These are phyloP conservation scores for Buxus sempervirens DNA, from an alignment of 164 flowering plant species.

Conservation along the genomic window DNA sequence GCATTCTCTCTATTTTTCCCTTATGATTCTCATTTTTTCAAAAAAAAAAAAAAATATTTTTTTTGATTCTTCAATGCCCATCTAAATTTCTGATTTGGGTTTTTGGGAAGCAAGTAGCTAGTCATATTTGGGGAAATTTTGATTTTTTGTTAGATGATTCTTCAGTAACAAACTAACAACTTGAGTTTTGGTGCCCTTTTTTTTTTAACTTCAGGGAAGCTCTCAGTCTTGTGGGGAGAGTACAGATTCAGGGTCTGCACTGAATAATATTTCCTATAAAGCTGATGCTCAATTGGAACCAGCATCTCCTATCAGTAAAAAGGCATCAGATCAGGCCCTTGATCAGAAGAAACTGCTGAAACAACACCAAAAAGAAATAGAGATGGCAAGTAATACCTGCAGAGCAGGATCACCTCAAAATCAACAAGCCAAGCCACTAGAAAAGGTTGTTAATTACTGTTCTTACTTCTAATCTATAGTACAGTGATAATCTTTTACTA, in stretches of 20 bases:
- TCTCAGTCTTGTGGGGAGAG: constrained; percentile 80
- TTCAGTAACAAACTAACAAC: constrained; percentile 6
- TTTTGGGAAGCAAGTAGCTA: background rate
- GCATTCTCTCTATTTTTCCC: background rate
- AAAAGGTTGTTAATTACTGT: constrained; percentile 42
- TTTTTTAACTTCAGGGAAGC: constrained; percentile 39
- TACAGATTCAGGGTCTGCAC: constrained; percentile 78
- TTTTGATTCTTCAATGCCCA: constrained; percentile 5
- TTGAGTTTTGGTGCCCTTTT: constrained; percentile 9
- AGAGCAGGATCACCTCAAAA: constrained; percentile 30
- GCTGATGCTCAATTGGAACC: constrained; percentile 48
- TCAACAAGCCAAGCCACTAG: constrained; percentile 45
- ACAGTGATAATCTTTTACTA: constrained; percentile 27
- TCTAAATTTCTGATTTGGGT: background rate
- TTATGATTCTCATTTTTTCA: too few species aligned
- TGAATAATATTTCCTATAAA: constrained; percentile 43
- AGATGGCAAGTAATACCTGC: constrained; percentile 39
- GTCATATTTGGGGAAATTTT: background rate
- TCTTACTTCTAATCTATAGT: constrained; percentile 7
- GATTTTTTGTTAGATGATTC: background rate
- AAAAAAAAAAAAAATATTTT: background rate
- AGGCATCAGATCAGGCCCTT: constrained; percentile 37
- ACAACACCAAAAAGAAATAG: constrained; percentile 27
- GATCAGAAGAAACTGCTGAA: constrained; percentile 36
- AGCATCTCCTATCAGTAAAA: constrained; percentile 70